A percentile compares a stretch with the other conserved stretches of the same genome.
Conservation (phyloP, 2,329 filamentous ascomycete genomes). For the Corinectria fuckeliana region DNA sequence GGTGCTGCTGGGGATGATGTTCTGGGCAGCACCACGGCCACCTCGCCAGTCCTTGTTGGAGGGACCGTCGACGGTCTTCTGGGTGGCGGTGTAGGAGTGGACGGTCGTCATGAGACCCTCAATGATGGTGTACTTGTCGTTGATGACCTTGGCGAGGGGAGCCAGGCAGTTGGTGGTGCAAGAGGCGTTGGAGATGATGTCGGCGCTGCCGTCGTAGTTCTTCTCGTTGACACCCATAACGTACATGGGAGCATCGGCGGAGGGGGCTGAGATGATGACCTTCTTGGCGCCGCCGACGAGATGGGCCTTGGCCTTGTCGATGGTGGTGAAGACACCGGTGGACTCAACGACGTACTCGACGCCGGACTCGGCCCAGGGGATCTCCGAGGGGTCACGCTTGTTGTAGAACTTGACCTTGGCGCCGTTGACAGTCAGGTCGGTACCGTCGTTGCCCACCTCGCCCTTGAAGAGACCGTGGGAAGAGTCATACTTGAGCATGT, state of each 20-base stretch:
- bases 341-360: constrained; percentile 97
- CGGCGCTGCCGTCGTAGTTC: constrained; percentile 86
- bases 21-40: constrained; percentile 97
- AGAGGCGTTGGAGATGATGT: constrained; percentile 98
- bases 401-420: constrained; percentile 95
- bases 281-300: constrained; percentile 98
- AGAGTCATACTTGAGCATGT: constrained; percentile 99
- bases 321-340: constrained; percentile 99
- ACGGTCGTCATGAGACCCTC: constrained; percentile 99
- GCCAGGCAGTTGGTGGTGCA: constrained; percentile 99
- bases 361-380: constrained; percentile 87
- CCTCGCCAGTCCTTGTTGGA: constrained; percentile 99
- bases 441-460: constrained; percentile 73
- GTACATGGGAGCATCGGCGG: constrained; percentile 98
- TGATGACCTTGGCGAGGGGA: constrained; percentile 97
- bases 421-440: constrained; percentile 86
- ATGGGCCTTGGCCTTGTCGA: constrained; percentile 91
- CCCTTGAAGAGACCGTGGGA: constrained; percentile 98
- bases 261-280: constrained; percentile 92
- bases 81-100: constrained; percentile 99
- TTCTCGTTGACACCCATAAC: constrained; percentile 99
- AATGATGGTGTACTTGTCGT: constrained; percentile 97
- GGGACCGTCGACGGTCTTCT: constrained; percentile 99
- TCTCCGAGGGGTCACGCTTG: constrained; percentile 86
- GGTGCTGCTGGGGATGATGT: constrained; percentile 99